phyloP scores from a whole-genome alignment of 495 filamentous ascomycete genomes.

The Jackrogersella multiformis region DNA sequence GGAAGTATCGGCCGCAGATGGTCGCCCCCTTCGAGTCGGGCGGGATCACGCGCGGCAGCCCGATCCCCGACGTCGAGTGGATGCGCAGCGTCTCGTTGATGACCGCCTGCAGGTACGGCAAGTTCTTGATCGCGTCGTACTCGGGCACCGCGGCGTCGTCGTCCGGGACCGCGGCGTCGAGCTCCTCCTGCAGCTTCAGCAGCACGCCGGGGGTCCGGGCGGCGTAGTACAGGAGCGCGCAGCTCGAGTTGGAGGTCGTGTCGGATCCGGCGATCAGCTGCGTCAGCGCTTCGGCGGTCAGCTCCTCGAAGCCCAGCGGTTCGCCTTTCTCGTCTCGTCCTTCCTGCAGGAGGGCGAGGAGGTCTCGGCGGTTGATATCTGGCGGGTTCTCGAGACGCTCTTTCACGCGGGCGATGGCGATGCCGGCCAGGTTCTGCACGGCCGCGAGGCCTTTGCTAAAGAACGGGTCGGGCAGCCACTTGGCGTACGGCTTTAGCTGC shows the following conservation, averaged over 20 bases:
- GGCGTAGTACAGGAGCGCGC: conserved; percentile 83
- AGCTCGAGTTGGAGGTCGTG: conserved; percentile 89
- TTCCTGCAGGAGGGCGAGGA: conserved; percentile 86
- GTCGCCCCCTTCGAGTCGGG: conserved; percentile 58
- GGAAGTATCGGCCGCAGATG: conserved; percentile 69
- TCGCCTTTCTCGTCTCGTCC: conserved; percentile 82
- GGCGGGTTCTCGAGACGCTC: conserved; percentile 74
- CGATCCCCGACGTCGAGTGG: conserved; percentile 88
- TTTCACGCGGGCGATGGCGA: conserved; percentile 83
- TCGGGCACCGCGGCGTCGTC: conserved; percentile 68
- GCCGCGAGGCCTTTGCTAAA: conserved; percentile 69
- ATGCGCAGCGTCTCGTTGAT: conserved; percentile 91
- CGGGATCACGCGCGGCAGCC: conserved; percentile 84
- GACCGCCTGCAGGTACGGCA: conserved; percentile 79
- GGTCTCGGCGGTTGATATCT: conserved; percentile 70
- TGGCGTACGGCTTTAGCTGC: conserved; percentile 68
- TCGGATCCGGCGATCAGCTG: conserved; percentile 92
- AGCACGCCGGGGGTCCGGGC: conserved; percentile 76
- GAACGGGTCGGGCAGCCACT: conserved; percentile 73
- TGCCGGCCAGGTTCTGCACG: conserved; percentile 73
- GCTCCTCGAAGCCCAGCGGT: conserved; percentile 75
- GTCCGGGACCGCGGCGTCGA: conserved; percentile 73
- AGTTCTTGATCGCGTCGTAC: conserved; percentile 75
- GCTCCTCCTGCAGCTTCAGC: conserved; percentile 72
- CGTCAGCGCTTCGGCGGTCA: conserved; percentile 88